phyloP scores from a whole-genome alignment of 2,329 filamentous ascomycete genomes.

The Tothia fuscella region DNA sequence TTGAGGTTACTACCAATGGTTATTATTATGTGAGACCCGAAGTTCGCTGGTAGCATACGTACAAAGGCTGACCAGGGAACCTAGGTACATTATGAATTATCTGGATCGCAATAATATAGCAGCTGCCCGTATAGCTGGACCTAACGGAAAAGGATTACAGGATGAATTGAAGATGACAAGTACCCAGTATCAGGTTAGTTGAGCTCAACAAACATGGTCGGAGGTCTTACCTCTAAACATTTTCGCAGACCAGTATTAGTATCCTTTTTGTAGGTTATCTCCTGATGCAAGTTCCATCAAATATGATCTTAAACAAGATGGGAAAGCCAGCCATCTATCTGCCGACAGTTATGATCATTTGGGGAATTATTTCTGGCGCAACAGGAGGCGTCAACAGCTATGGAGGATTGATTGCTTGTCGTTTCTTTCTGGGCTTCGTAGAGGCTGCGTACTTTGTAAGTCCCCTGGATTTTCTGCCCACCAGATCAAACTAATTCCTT shows the following conservation, averaged over 20 bases:
- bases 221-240: neutral
- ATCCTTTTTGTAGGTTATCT: constrained; percentile 52
- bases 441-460: constrained; percentile 32
- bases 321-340: constrained; percentile 23
- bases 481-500: constrained; percentile 1
- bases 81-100: constrained; percentile 15
- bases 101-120: constrained; percentile 58
- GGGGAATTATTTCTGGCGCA: constrained; percentile 22
- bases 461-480: constrained; percentile 23
- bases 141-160: constrained; percentile 42
- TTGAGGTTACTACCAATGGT: constrained; percentile 54
- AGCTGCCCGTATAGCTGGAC: constrained; percentile 42
- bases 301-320: constrained; percentile 25
- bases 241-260: constrained; percentile 21
- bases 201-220: constrained; percentile 11
- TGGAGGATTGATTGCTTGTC: constrained; percentile 23
- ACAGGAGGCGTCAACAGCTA: constrained; percentile 25
- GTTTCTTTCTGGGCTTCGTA: constrained; percentile 29
- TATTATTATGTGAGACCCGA: constrained; percentile 43
- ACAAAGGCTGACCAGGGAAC: neutral
- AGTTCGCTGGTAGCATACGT: neutral
- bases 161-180: constrained; percentile 44
- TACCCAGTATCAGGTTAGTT: constrained; percentile 50
- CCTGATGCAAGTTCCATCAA: constrained; percentile 27
- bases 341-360: constrained; percentile 22